Evolutionary conservation across 345 rosid species (phyloP).

Genomic region (Rhodomyrtus tomentosa): DNA sequence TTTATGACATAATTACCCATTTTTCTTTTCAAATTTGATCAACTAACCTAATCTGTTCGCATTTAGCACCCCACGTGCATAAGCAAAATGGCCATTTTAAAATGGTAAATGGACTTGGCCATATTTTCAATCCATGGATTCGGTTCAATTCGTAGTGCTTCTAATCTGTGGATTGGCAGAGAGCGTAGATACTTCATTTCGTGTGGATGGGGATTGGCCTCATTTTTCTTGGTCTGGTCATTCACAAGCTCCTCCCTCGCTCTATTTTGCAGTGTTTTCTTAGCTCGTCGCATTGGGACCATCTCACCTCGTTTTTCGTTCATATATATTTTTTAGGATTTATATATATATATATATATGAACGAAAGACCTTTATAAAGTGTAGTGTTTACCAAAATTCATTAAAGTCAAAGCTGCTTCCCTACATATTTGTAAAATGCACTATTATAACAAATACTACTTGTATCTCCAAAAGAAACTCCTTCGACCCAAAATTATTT

Average conservation of each 20-base stretch:
- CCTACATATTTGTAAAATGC: too few relatives aligned
- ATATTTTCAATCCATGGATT: not conserved
- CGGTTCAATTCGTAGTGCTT: not conserved
- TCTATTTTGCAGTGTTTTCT: accelerated
- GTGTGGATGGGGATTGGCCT: not conserved
- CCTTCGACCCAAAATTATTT: too few relatives aligned
- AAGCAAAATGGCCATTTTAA: not conserved
- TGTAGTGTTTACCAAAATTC: too few relatives aligned
- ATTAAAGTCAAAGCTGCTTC: too few relatives aligned
- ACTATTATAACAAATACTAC: too few relatives aligned
- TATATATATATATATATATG: too few relatives aligned
- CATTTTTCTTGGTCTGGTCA: not conserved
- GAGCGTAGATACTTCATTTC: not conserved
- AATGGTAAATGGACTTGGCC: not conserved
- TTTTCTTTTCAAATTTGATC: not conserved
- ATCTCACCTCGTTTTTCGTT: too few relatives aligned
- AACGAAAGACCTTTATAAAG: too few relatives aligned
- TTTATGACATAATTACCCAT: not conserved
- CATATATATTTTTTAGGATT: too few relatives aligned
- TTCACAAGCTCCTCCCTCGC: not conserved
- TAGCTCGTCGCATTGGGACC: not conserved
- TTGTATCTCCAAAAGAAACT: too few relatives aligned
- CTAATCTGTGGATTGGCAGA: not conserved
- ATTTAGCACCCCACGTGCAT: not conserved
- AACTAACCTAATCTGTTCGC: not conserved